These are phyloP conservation scores for Inga laurina DNA, from an alignment of 306 rosid genomes.

Conservation along the genomic window DNA sequence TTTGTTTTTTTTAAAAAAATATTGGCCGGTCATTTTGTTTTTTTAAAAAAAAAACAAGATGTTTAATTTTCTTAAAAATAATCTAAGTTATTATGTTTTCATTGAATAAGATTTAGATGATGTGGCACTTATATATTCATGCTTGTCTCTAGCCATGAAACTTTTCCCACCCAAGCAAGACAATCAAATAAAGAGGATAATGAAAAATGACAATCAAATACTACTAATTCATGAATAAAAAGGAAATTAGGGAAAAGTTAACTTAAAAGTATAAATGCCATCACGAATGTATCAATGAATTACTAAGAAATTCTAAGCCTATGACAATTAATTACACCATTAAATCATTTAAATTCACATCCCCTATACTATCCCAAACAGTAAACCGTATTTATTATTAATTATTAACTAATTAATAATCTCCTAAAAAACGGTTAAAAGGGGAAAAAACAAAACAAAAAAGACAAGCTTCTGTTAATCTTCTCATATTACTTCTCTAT, in stretches of 20 bases:
- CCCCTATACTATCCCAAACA: constrained; percentile 9
- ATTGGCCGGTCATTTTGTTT: too few species aligned
- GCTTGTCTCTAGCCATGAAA: too few species aligned
- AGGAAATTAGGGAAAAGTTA: not conserved
- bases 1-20: too few species aligned
- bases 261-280: not conserved
- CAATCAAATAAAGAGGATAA: not conserved
- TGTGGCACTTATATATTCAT: too few species aligned
- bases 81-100: too few species aligned
- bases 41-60: too few species aligned
- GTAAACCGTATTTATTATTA: not conserved
- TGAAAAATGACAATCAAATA: not conserved
- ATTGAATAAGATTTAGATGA: too few species aligned
- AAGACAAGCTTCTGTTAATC: not conserved
- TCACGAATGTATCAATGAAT: not conserved
- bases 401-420: too few species aligned
- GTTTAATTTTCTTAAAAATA: too few species aligned
- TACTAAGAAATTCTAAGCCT: not conserved
- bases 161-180: too few species aligned
- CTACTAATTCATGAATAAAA: not conserved
- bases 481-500: not conserved
- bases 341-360: constrained; percentile 8
- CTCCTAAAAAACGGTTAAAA: not conserved
- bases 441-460: not conserved
- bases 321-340: not conserved